Conservation (phyloP, 257 asterid genomes). For the Plantago elongata region DNA sequence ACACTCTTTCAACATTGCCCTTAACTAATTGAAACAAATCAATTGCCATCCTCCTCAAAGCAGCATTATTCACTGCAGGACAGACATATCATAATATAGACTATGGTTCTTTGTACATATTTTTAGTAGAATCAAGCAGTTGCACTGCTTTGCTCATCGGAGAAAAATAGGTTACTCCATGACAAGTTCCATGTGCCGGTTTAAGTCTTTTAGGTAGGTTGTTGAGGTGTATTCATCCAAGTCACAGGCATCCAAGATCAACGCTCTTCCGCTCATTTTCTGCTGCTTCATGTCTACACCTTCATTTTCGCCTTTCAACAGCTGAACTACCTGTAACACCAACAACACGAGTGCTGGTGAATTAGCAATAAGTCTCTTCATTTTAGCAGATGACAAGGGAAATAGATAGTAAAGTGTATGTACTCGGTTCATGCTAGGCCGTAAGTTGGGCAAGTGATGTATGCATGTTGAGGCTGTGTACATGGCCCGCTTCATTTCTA, state of each 20-base stretch:
- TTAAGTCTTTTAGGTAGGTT: conserved; percentile 59
- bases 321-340: conserved; percentile 52
- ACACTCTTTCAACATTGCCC: conserved; percentile 5
- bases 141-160: too few species aligned
- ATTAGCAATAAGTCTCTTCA: background rate
- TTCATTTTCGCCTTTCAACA: conserved; percentile 60
- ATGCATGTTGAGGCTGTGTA: conserved; percentile 67
- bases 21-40: background rate
- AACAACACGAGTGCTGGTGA: background rate
- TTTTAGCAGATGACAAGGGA: background rate
- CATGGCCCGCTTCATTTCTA: conserved; percentile 72
- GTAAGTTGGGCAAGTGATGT: conserved; percentile 61
- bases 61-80: too few species aligned
- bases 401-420: background rate
- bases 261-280: conserved; percentile 48
- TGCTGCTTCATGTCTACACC: conserved; percentile 53
- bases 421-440: conserved; percentile 88
- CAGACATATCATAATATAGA: too few species aligned
- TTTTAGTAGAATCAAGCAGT: too few species aligned
- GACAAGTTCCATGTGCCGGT: conserved; percentile 82
- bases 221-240: conserved; percentile 68
- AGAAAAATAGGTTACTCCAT: conserved; percentile 48
- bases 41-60: background rate
- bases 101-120: too few species aligned
- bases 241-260: conserved; percentile 52